These are phyloP conservation scores for Pseudogymnoascus sp. DNA, from an alignment of 2,329 filamentous ascomycete genomes.

Conservation along the genomic window DNA sequence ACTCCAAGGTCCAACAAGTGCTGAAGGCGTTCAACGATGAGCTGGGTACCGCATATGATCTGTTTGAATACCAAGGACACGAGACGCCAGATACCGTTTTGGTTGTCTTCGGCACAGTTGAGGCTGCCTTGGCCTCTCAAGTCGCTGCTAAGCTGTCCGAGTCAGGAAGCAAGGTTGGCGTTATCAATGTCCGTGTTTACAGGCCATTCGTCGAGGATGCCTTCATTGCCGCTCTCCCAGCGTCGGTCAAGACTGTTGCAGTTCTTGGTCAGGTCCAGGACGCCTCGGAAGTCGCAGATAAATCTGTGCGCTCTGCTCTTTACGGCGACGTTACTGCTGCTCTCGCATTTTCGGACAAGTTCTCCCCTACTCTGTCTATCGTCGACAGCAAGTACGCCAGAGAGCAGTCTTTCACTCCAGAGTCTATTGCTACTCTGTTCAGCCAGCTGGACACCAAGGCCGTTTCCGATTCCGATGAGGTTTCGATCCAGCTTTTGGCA, in stretches of 20 bases:
- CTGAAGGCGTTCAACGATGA: conserved; percentile 77
- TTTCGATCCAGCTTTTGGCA: conserved; percentile 46
- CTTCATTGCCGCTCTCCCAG: conserved; percentile 75
- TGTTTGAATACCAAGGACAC: conserved; percentile 92
- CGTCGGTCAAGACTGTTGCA: conserved; percentile 65
- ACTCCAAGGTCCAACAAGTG: conserved; percentile 64
- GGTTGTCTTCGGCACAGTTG: conserved; percentile 86
- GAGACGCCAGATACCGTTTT: conserved; percentile 70
- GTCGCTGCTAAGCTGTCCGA: conserved; percentile 65
- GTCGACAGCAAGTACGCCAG: conserved; percentile 87
- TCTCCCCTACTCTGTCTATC: conserved; percentile 55
- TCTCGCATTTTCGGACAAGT: conserved; percentile 68
- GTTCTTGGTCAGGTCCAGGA: conserved; percentile 85
- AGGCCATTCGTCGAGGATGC: conserved; percentile 91
- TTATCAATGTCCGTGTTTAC: conserved; percentile 88
- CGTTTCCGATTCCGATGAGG: conserved; percentile 21
- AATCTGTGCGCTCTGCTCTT: conserved; percentile 71
- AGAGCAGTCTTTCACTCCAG: conserved; percentile 48
- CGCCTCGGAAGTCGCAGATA: conserved; percentile 64
- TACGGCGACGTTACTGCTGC: conserved; percentile 88
- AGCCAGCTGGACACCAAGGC: conserved; percentile 42
- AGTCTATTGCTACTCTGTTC: conserved; percentile 45
- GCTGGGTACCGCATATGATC: conserved; percentile 84
- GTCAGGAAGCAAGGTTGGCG: conserved; percentile 71
- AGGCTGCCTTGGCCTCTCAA: conserved; percentile 79